Base-by-base conservation (phyloP, 73 alveolate genomes). In the Blepharisma japonicum region DNA sequence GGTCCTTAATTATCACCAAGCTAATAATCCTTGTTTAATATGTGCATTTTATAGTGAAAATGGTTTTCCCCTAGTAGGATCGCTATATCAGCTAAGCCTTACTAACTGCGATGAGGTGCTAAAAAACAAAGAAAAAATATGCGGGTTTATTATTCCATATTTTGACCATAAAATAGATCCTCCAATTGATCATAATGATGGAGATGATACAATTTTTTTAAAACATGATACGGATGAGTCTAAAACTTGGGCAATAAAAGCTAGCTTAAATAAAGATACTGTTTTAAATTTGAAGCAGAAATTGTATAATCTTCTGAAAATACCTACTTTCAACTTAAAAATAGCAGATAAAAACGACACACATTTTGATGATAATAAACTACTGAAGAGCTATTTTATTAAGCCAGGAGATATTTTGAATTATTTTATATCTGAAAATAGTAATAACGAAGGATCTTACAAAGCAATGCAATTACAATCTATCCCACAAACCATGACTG, bases 1-100 rank as follows among this genome's bases (percentile, higher is more conserved):
- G 42, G 42, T 32, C 42, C 42, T 32, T 32, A 32, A 32, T 32
- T 32, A 32, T 32, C 42, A 32, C 42, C 42, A 32, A 32, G 42
- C 42, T 32, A 32, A 32, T 0, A 32, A 32, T 32, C 42, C 42
- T 32, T 0, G 42, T 32, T 32, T 32, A 32, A 32, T 61, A 8
- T 61, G 74, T 25, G 74, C 74, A 25, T 61, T 61, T 61, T 61
- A 61, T 39, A 14, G 47, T 20, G 74, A 61, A 61, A 39, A 61
- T 20, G 74, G 74, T 2, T 14, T 1, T 18, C 74, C 74, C 14
- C 39, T 61, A 8, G 23, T 39, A 1, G 74, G 46, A 61, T 14
- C 49, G 5, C 47, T 61, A 18, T 61, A n/a, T 2, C 74, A 61
- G 5, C 0, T 61, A 48, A 0, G 2, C 11, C 2, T 20, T 61